Conservation (phyloP, 2,329 filamentous ascomycete species). For the Alternaria infectoria region DNA sequence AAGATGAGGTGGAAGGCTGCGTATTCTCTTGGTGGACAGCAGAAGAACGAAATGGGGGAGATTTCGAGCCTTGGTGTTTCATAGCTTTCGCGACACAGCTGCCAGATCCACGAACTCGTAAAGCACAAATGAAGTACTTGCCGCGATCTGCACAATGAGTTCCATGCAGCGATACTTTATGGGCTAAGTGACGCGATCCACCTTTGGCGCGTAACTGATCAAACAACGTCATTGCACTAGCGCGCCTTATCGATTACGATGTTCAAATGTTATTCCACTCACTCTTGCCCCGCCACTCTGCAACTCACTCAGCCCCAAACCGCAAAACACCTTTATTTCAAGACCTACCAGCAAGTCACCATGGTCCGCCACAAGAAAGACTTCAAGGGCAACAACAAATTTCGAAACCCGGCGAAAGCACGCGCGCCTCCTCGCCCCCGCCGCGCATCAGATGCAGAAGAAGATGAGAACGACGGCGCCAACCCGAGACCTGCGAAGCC, state of each 20-base stretch:
- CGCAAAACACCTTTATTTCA: neutral
- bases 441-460: slow-evolving; percentile 30
- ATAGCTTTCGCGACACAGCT: slow-evolving; percentile 47
- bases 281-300: slow-evolving; percentile 25
- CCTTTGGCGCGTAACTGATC: neutral
- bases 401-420: slow-evolving; percentile 62
- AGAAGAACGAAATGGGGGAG: slow-evolving; percentile 81
- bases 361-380: slow-evolving; percentile 99
- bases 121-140: slow-evolving; percentile 1
- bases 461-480: slow-evolving; percentile 28
- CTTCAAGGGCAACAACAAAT: slow-evolving; percentile 74
- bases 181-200: neutral
- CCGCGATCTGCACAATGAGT: neutral
- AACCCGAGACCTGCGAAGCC: slow-evolving; percentile 50
- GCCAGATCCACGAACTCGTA: neutral
- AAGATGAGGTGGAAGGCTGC: slow-evolving; percentile 90
- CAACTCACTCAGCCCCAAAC: neutral
- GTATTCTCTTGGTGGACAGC: slow-evolving; percentile 72
- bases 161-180: neutral
- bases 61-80: slow-evolving; percentile 79
- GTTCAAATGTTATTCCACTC: slow-evolving; percentile 15
- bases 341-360: neutral
- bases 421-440: slow-evolving; percentile 58
- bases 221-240: slow-evolving; percentile 20
- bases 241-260: slow-evolving; percentile 29